Evolutionary conservation across 2,329 filamentous ascomycete genomes (phyloP), one percentile per base, ranked within the genome.

Genomic region (Zymoseptoria crescenta): DNA sequence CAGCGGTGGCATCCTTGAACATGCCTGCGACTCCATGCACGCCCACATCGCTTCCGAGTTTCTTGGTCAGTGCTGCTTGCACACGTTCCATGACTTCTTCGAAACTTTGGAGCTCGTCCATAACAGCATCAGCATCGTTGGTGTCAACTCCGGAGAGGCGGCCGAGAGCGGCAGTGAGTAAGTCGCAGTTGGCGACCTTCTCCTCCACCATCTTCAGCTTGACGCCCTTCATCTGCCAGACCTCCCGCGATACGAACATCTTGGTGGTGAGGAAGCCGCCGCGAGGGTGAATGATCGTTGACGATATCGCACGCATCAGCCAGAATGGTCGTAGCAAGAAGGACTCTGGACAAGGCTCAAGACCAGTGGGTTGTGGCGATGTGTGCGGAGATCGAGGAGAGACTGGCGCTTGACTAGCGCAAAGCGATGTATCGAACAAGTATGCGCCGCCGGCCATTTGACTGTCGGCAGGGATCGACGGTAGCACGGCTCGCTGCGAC

Each of bases 291-390:
- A 87, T 88, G 51, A 99, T 84, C 0, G 92, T 96, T 72, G 96
- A 91, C 71, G 94, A 96, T 27, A 99, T 81, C 62, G 89, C 92
- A 57, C 94, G 86, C 90, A 99, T 96, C 51, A 99, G 80, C 94
- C 94, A 99, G 74, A 96, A 99, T 1, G 94, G 95, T 20, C 94
- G 86, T n/a, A 97, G 80, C 68, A 96, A 81, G 60, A 87, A 87
- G 49, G 95, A 91, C 41, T 88, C 89, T 0, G 94, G 94, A 71
- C 95, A 99, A 2, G 94, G 89, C 70, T 99, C 94, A 4, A 99
- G 81, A 0, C 91, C 84, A 21, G 87, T 81, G 10, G 92, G 92
- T 0, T 88, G 84, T 3, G 75, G 80, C 53, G 77, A 78, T 10
- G 81, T 79, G 5, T 60, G 65, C 6, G 68, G 68, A 20, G 68